Evolutionary conservation across 192 early-diverging fungal genomes (phyloP).

Genomic region (Phycomyces blakesleeanus): DNA sequence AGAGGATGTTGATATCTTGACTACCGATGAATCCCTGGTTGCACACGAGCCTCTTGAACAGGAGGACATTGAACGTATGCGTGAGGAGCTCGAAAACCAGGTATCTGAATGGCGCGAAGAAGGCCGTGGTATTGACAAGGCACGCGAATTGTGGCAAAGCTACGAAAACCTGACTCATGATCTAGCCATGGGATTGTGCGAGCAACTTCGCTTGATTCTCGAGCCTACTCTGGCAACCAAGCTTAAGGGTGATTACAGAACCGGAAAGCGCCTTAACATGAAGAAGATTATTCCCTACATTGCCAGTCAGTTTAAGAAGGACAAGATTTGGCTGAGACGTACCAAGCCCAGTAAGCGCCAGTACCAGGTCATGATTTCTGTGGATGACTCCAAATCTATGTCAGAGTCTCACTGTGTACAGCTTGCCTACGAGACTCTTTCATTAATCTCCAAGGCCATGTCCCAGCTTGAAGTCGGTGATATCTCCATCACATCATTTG

Average conservation of each 20-base stretch:
- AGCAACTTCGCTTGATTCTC: slow-evolving; percentile 93
- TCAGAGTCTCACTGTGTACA: slow-evolving; percentile 81
- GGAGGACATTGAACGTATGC: slow-evolving; percentile 69
- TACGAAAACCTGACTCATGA: slow-evolving; percentile 90
- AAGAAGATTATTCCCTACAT: slow-evolving; percentile 99
- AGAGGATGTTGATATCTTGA: slow-evolving; percentile 36
- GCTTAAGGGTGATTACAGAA: slow-evolving; percentile 95
- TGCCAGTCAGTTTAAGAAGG: slow-evolving; percentile 98
- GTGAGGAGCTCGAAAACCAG: slow-evolving; percentile 72
- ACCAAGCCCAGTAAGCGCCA: slow-evolving; percentile 95
- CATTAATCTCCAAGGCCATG: slow-evolving; percentile 87
- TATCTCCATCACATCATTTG: slow-evolving; percentile 87
- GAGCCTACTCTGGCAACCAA: slow-evolving; percentile 96
- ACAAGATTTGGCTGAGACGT: slow-evolving; percentile 98
- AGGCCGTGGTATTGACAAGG: slow-evolving; percentile 58
- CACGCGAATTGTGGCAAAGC: slow-evolving; percentile 79
- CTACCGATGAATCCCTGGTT: slow-evolving; percentile 26
- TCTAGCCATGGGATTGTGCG: slow-evolving; percentile 84
- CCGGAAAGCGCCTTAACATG: slow-evolving; percentile 99
- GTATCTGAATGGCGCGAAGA: slow-evolving; percentile 72
- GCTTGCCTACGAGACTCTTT: slow-evolving; percentile 92
- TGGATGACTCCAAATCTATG: slow-evolving; percentile 99
- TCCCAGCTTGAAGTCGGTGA: slow-evolving; percentile 94
- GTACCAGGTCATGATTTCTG: slow-evolving; percentile 97
- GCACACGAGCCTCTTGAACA: slow-evolving; percentile 46